These are phyloP conservation scores for Cymbopogon flexuosus DNA, from an alignment of 202 grass and related monocot species.

Conservation along the genomic window DNA sequence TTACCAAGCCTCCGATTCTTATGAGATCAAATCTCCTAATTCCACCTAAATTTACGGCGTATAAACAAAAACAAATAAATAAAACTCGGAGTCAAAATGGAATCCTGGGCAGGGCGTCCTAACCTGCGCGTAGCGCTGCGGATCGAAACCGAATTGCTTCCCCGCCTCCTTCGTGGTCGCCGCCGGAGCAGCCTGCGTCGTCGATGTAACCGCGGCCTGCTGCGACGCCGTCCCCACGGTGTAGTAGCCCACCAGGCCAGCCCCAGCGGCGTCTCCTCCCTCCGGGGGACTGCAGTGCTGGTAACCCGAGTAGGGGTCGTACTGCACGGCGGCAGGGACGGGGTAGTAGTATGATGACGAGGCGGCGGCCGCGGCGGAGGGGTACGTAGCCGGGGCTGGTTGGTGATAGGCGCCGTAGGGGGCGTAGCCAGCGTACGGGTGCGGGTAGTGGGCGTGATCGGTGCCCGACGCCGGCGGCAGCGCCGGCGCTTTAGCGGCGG, in stretches of 20 bases:
- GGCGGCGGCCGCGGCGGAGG: not conserved
- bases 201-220: not conserved
- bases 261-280: not conserved
- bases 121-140: constrained; percentile 48
- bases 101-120: not conserved
- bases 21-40: not conserved
- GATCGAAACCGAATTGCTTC: constrained; percentile 44
- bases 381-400: not conserved
- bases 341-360: constrained; percentile 27
- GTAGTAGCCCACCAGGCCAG: constrained; percentile 31
- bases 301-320: constrained; percentile 21
- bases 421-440: constrained; percentile 17
- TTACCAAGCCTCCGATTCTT: not conserved
- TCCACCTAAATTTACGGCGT: not conserved
- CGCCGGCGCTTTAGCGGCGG: not conserved
- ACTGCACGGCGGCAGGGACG: not conserved
- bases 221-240: constrained; percentile 23
- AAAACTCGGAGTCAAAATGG: not conserved
- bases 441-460: constrained; percentile 1
- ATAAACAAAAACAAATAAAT: not conserved
- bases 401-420: constrained; percentile 13
- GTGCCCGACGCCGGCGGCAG: not conserved
- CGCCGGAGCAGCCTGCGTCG: not conserved
- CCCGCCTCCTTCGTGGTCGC: constrained; percentile 19
- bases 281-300: constrained; percentile 1